Conservation (phyloP, 192 early-diverging fungal genomes). For the Jimgerdemannia flammicorona region DNA sequence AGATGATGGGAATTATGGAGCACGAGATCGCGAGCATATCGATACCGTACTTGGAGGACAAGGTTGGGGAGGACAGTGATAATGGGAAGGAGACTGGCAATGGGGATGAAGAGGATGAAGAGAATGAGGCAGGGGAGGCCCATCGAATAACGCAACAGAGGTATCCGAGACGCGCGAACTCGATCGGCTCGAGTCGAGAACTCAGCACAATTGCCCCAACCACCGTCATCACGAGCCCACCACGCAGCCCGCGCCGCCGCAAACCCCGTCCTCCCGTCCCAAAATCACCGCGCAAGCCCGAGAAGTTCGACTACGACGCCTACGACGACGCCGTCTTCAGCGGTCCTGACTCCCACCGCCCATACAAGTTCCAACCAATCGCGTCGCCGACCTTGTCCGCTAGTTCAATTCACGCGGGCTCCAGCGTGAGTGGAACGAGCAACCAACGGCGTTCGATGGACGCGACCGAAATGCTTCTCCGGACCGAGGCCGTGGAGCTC, state of each 20-base stretch:
- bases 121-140: neutral
- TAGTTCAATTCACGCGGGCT: neutral
- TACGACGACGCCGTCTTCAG: conserved; percentile 39
- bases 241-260: too few species aligned
- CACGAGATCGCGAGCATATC: conserved; percentile 50
- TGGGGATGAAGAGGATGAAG: neutral
- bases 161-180: too few species aligned
- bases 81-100: neutral
- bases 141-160: too few species aligned
- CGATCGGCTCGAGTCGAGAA: too few species aligned
- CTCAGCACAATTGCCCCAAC: neutral
- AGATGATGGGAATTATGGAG: conserved; percentile 77
- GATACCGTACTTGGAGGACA: conserved; percentile 44
- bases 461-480: neutral
- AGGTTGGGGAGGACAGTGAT: neutral
- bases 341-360: neutral
- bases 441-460: neutral
- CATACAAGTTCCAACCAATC: neutral
- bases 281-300: neutral
- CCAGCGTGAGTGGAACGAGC: neutral
- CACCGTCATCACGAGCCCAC: neutral
- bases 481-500: neutral
- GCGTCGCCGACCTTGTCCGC: neutral
- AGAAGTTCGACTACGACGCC: conserved; percentile 24
- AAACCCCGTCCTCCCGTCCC: neutral